Evolutionary conservation across 495 filamentous ascomycete genomes (phyloP).

Genomic region (Amniculicola lignicola): DNA sequence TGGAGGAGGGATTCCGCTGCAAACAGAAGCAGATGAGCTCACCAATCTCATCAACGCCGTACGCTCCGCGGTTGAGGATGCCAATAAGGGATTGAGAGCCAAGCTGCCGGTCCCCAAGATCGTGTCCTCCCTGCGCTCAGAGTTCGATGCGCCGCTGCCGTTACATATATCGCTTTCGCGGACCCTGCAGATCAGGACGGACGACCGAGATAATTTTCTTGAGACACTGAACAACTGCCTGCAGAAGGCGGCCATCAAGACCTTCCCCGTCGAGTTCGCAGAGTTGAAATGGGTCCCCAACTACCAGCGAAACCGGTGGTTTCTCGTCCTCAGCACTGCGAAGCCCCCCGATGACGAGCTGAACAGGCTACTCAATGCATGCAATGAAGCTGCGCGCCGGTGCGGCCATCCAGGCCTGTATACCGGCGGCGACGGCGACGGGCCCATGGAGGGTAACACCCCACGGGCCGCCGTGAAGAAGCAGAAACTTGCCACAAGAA

Average conservation of each 20-base stretch:
- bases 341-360: slow-evolving; percentile 54
- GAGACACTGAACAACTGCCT: slow-evolving; percentile 45
- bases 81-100: slow-evolving; percentile 7
- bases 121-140: slow-evolving; percentile 65
- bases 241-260: slow-evolving; percentile 42
- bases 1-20: slow-evolving; percentile 65
- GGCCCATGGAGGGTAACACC: slow-evolving; percentile 16
- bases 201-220: slow-evolving; percentile 63
- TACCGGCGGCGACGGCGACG: slow-evolving; percentile 22
- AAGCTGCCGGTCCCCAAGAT: slow-evolving; percentile 35
- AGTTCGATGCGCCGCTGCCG: slow-evolving; percentile 73
- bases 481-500: neutral
- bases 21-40: slow-evolving; percentile 55
- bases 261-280: slow-evolving; percentile 52
- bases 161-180: slow-evolving; percentile 88
- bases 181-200: slow-evolving; percentile 63
- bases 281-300: slow-evolving; percentile 67
- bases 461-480: neutral
- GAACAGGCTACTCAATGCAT: slow-evolving; percentile 58
- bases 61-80: slow-evolving; percentile 22
- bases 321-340: slow-evolving; percentile 68
- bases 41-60: slow-evolving; percentile 49
- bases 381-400: slow-evolving; percentile 57
- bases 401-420: slow-evolving; percentile 77
- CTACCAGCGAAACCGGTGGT: slow-evolving; percentile 74